Conservation (phyloP, 768 basidiomycete species). For the Mrakia blollopis region DNA sequence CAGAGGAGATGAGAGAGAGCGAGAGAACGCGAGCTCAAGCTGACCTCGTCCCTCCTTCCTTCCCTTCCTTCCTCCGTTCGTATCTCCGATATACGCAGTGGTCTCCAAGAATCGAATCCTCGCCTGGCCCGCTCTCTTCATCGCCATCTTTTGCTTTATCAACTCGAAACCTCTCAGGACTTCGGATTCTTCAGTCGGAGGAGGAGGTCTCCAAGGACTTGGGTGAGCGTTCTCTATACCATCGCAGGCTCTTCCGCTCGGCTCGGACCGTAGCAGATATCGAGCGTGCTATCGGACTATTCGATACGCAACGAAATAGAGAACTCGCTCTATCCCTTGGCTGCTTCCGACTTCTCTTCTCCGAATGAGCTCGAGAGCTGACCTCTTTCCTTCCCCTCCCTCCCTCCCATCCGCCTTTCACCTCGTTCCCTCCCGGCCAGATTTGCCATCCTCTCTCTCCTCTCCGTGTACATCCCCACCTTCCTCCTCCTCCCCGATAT, state of each 20-base stretch:
- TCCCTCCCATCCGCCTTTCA: not conserved
- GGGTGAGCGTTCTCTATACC: too few species aligned
- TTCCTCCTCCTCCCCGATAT: constrained; percentile 15
- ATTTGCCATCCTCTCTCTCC: constrained; percentile 14
- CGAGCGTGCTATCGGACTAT: too few species aligned
- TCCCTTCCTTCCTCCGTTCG: not conserved
- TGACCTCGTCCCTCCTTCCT: not conserved
- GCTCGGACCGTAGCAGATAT: too few species aligned
- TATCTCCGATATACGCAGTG: not conserved
- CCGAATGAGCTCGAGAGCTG: not conserved
- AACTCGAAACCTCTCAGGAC: constrained; percentile 24
- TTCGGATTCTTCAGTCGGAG: not conserved
- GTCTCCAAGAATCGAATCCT: constrained; percentile 18
- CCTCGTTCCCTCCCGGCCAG: not conserved
- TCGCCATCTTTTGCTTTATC: constrained; percentile 3
- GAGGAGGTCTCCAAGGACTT: constrained; percentile 12
- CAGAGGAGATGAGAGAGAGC: too few species aligned
- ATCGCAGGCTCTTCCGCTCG: too few species aligned
- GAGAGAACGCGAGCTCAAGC: not conserved
- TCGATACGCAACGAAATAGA: too few species aligned
- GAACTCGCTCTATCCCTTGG: too few species aligned
- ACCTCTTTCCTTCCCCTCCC: not conserved
- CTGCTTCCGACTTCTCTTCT: too few species aligned
- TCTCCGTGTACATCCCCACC: constrained; percentile 20
- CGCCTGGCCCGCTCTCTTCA: constrained; percentile 22